Base-by-base conservation (phyloP, 331 rosid genomes). In the Malus hybrid region DNA sequence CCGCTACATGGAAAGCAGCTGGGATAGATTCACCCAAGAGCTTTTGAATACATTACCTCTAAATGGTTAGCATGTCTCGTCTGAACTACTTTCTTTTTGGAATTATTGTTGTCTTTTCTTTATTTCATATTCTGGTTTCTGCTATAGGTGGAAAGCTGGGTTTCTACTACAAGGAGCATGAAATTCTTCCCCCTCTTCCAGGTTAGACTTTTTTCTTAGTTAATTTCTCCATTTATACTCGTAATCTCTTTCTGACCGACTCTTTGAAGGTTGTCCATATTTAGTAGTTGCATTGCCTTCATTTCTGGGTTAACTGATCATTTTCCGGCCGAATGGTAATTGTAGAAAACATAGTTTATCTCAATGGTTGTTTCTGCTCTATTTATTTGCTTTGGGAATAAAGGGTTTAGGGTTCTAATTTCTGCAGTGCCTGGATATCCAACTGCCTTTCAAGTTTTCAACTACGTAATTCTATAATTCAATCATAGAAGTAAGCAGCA, bases 181-280 rank as follows among this genome's bases (percentile, higher is more conserved):
- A 95, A 84, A 95, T 95, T 81, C 84, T 95, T 64, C 99, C 99
- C 74, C 99, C 97, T 11, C 97, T 95, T 63, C 99, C 97, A 84
- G 97, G 99, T 93, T 39, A 9, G 46, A 39, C 3, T 10, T 9
- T 39, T 39, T 39, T 9, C 46, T 9, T 39, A 39, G 3, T 39
- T 39, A 39, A 39, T 39, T 39, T 39, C 46, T 39, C 46, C 46
- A 39, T 39, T 11, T 52, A 28, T 44, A 13, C 1, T 18, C 1
- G 53, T 33, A 8, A 33, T 39, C 8, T 39, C 8, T 60, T 4
- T 33, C 65, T 39, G 1, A 8, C 14, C 6, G 8, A 26, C 2
- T 22, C 16, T 33, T 28, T 6, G 11, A 15, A 36, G 36, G 29
- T 19, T 20, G 20, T 34, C 11, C 70, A 6, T 10, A 19, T 39